A percentile compares a stretch with the other conserved stretches of the same genome.
phyloP scores from a whole-genome alignment of 169 alveolate genomes.

The Besnoitia besnoiti region DNA sequence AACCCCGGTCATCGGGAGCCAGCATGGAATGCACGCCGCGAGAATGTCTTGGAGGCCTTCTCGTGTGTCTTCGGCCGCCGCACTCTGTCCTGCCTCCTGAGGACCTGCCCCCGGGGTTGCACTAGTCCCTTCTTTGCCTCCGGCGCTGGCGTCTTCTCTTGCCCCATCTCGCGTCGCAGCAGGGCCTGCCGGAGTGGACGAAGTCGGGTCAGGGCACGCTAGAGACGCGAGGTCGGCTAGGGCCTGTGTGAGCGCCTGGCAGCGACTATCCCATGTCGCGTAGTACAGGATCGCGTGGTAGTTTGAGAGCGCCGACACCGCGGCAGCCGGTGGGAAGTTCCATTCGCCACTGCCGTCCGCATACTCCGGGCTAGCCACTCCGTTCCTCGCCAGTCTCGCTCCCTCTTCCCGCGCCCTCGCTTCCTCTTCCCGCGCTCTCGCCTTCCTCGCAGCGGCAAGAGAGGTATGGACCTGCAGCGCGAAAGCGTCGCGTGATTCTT shows the following conservation, averaged over 20 bases:
- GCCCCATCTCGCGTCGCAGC: not conserved
- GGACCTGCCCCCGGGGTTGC: not conserved
- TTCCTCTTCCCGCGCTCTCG: not conserved
- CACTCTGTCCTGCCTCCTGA: not conserved
- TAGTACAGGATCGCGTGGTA: constrained; percentile 50
- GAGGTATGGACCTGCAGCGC: constrained; percentile 5
- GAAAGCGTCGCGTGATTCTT: not conserved
- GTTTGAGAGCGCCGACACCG: not conserved
- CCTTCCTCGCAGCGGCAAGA: not conserved
- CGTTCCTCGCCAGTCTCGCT: not conserved
- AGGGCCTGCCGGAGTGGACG: not conserved
- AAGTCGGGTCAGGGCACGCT: not conserved
- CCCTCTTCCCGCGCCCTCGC: not conserved
- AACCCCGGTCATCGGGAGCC: constrained; percentile 50
- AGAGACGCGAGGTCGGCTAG: constrained; percentile 39
- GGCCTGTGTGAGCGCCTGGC: constrained; percentile 57
- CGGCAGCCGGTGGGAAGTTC: not conserved
- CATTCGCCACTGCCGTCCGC: not conserved
- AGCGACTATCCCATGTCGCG: constrained; percentile 65
- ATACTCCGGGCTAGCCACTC: not conserved
- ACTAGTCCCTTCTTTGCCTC: not conserved
- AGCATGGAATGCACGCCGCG: not conserved
- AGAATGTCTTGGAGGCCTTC: constrained; percentile 12
- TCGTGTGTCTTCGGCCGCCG: not conserved
- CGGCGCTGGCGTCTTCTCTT: not conserved